Evolutionary conservation across 345 rosid genomes (phyloP).

Genomic region (Camelina hispida): DNA sequence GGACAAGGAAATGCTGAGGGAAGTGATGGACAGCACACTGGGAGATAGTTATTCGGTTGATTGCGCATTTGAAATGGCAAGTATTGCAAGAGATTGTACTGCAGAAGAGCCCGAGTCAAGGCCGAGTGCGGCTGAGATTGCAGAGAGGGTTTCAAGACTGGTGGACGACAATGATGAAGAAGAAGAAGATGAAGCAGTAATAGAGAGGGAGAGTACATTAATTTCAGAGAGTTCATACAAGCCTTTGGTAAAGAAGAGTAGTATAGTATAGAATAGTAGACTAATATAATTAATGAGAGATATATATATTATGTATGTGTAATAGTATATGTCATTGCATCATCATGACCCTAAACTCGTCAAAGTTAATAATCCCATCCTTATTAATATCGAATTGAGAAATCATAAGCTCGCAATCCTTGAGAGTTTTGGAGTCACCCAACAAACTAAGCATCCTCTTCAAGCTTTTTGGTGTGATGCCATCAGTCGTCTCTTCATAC

Average conservation of each 20-base stretch:
- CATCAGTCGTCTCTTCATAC: slow-evolving; percentile 59
- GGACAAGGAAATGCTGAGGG: slow-evolving; percentile 58
- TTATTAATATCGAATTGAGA: slow-evolving; percentile 59
- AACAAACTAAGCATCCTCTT: slow-evolving; percentile 59
- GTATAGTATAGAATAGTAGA: background rate
- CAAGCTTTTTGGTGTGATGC: slow-evolving; percentile 66
- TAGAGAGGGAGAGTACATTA: slow-evolving; percentile 49
- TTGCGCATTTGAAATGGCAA: slow-evolving; percentile 65
- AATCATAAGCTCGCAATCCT: slow-evolving; percentile 65
- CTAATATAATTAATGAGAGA: background rate
- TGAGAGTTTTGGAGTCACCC: slow-evolving; percentile 53
- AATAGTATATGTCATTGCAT: slow-evolving; percentile 45
- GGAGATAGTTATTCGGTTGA: slow-evolving; percentile 80
- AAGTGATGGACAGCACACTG: slow-evolving; percentile 74
- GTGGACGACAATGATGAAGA: slow-evolving; percentile 50
- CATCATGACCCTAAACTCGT: slow-evolving; percentile 77
- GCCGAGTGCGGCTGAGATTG: slow-evolving; percentile 81
- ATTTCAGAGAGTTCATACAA: slow-evolving; percentile 72
- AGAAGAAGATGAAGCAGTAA: slow-evolving; percentile 51
- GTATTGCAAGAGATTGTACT: slow-evolving; percentile 69
- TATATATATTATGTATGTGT: background rate
- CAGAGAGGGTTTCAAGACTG: slow-evolving; percentile 64
- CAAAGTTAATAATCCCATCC: slow-evolving; percentile 64
- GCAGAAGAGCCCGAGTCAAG: slow-evolving; percentile 66
- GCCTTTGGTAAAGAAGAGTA: slow-evolving; percentile 56